phyloP scores from a whole-genome alignment of 495 filamentous ascomycete species.

The Melanomma pulvis-pyrius region DNA sequence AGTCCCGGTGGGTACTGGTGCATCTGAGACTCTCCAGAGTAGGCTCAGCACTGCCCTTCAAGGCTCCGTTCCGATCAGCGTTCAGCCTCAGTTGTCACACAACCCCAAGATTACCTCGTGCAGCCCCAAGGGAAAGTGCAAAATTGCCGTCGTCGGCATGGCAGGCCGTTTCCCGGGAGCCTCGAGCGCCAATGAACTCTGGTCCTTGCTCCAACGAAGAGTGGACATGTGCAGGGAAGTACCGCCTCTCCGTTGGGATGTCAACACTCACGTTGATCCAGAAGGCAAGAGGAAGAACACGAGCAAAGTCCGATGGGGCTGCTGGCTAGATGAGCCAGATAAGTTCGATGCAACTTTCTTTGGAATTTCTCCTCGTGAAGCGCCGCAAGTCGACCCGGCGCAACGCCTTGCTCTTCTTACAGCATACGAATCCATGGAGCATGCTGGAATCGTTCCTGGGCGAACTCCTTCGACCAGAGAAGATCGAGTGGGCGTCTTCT shows the following conservation, averaged over 20 bases:
- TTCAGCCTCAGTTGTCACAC: too few relatives aligned
- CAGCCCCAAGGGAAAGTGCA: too few relatives aligned
- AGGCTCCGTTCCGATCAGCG: too few relatives aligned
- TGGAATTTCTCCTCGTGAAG: conserved; percentile 48
- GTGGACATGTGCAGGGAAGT: too few relatives aligned
- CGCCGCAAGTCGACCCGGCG: conserved; percentile 41
- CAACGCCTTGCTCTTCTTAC: conserved; percentile 46
- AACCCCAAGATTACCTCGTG: too few relatives aligned
- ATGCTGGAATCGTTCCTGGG: conserved; percentile 42
- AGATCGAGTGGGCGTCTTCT: conserved; percentile 44
- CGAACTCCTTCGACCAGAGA: background rate
- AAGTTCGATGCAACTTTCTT: conserved; percentile 48
- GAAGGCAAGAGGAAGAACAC: conserved; percentile 30
- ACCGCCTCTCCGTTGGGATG: conserved; percentile 33
- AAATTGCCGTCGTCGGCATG: too few relatives aligned
- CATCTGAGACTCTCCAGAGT: too few relatives aligned
- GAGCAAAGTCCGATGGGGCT: conserved; percentile 20
- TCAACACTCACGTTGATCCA: conserved; percentile 3
- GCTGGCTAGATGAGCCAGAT: conserved; percentile 39
- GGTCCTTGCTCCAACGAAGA: too few relatives aligned
- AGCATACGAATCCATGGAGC: conserved; percentile 47
- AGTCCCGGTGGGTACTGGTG: too few relatives aligned
- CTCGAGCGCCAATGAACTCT: too few relatives aligned
- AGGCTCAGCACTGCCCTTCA: too few relatives aligned
- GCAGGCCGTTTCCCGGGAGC: too few relatives aligned